Base-by-base conservation (phyloP, 495 filamentous ascomycete species). In the Cercophora scortea region DNA sequence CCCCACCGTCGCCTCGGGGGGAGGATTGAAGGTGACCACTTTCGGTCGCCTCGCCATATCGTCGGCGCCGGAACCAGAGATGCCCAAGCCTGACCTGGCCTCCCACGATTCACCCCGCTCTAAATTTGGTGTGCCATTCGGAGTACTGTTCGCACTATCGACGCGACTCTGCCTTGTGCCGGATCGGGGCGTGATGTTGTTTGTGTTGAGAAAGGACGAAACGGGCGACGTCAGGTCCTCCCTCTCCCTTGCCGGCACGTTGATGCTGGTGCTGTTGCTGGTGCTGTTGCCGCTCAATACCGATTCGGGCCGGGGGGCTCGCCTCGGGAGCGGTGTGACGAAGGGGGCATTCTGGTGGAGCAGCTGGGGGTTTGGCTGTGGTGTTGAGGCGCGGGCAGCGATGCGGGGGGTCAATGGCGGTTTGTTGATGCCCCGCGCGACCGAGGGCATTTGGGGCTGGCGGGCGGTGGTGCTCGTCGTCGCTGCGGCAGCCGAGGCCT, bases 131-230 rank as follows among this genome's bases (percentile, higher is more conserved):
- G 78, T 80, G 38, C 72, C 75, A 39, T 69, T 79, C 4, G 85
- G 83, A 1, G 85, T 88, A 45, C 75, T 73, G 51, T 75, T 75
- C 11, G 76, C 58, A 46, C 76, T 86, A 63, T 89, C 84, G 39
- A 83, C 84, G 54, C 86, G 79, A 47, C 69, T 79, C 61, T 74
- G 83, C 47, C 87, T 77, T 3, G 83, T 72, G 9, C 79, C 82
- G 19, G 87, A 88, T 54, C 88, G 78, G 49, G 86, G 85, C 18
- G 87, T 90, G 55, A 88, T 73, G 54, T 88, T 89, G 60, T 70
- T 74, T 17, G 16, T 60, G 67, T 64, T 82, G 33, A 88, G 69
- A 50, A 79, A 82, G 18, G 79, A 56, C 32, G 71, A 68, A 11
- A 78, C 73, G 39, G 79, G 72, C n/a, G 77, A 69, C 35, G 69